Evolutionary conservation across 1,284 basidiomycete species (phyloP).

Genomic region (Fereydounia khargensis): DNA sequence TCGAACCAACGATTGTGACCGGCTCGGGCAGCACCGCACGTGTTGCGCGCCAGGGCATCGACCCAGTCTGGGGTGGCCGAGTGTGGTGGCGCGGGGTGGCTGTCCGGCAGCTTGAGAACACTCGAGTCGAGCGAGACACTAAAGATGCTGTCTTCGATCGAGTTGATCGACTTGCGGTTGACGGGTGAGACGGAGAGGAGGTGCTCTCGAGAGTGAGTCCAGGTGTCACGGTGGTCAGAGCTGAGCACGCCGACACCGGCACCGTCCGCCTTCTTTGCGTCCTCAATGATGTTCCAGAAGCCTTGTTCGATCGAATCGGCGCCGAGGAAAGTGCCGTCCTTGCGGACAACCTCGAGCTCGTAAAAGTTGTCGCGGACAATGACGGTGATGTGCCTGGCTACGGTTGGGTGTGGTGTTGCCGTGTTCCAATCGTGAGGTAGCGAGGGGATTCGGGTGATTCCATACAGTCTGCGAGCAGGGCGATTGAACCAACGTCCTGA

Average conservation of each 20-base stretch:
- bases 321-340: slow-evolving; percentile 59
- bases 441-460: slow-evolving; percentile 55
- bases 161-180: slow-evolving; percentile 67
- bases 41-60: slow-evolving; percentile 75
- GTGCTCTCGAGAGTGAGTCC: slow-evolving; percentile 74
- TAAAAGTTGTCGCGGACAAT: slow-evolving; percentile 81
- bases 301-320: slow-evolving; percentile 68
- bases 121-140: slow-evolving; percentile 66
- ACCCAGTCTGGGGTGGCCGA: slow-evolving; percentile 68
- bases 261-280: slow-evolving; percentile 65
- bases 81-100: slow-evolving; percentile 39
- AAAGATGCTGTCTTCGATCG: slow-evolving; percentile 74
- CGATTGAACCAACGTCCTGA: slow-evolving; percentile 59
- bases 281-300: slow-evolving; percentile 68
- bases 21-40: slow-evolving; percentile 68
- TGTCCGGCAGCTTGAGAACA: slow-evolving; percentile 55
- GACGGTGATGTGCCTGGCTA: slow-evolving; percentile 68
- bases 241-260: slow-evolving; percentile 70
- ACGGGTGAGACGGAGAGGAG: slow-evolving; percentile 68
- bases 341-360: slow-evolving; percentile 65
- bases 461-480: slow-evolving; percentile 65
- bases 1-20: slow-evolving; percentile 88
- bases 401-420: slow-evolving; percentile 58
- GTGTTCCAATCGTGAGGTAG: slow-evolving; percentile 60
- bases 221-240: slow-evolving; percentile 76